These are phyloP conservation scores for Aspergillus carbonarius DNA, from an alignment of 2,329 filamentous ascomycete genomes.

Conservation along the genomic window DNA sequence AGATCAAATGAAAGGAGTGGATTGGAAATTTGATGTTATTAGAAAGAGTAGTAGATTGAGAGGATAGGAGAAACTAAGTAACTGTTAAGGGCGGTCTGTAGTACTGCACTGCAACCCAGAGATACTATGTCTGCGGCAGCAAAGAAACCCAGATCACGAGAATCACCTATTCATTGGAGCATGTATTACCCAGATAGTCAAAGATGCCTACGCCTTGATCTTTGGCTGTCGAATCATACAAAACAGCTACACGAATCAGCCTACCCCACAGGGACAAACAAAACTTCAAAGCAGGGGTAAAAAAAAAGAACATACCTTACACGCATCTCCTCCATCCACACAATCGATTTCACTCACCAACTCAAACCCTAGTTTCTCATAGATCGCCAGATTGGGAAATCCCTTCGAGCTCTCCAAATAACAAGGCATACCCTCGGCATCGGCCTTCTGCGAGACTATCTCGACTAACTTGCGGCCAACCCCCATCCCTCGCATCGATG, in stretches of 20 bases:
- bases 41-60: too few relatives aligned
- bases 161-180: too few relatives aligned
- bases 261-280: background rate
- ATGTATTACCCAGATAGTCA: too few relatives aligned
- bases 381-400: slow-evolving; percentile 68
- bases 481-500: slow-evolving; percentile 64
- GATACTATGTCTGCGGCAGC: too few relatives aligned
- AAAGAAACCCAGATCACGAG: too few relatives aligned
- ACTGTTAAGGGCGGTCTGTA: too few relatives aligned
- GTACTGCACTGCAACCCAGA: too few relatives aligned
- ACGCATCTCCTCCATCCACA: slow-evolving; percentile 59
- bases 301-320: slow-evolving; percentile 43
- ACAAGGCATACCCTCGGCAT: slow-evolving; percentile 63
- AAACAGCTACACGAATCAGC: slow-evolving; percentile 20
- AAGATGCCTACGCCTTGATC: background rate
- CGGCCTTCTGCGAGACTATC: slow-evolving; percentile 62
- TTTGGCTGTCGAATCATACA: slow-evolving; percentile 24
- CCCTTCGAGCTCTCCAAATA: slow-evolving; percentile 70
- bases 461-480: slow-evolving; percentile 66
- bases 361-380: slow-evolving; percentile 67
- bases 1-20: too few relatives aligned
- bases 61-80: too few relatives aligned
- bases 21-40: too few relatives aligned
- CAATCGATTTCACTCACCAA: slow-evolving; percentile 66
- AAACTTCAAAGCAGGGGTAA: background rate